Percentiles rank a stretch among this genome's conserved stretches.
Conservation (phyloP, 2,329 filamentous ascomycete genomes). For the Orbilia oligospora region DNA sequence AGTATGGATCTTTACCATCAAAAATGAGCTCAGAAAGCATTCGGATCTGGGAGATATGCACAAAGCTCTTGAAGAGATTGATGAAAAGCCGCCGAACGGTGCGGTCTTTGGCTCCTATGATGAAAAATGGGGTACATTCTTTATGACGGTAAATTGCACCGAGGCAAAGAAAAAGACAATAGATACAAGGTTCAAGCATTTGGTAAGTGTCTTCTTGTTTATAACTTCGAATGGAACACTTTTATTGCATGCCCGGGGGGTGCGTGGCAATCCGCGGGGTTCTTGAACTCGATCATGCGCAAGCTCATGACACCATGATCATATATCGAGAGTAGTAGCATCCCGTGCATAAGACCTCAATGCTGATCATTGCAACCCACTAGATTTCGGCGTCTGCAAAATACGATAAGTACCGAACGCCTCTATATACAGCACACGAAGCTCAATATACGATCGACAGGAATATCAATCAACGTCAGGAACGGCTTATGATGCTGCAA, state of each 20-base stretch:
- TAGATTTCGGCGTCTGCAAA: conserved; percentile 17
- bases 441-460: background rate
- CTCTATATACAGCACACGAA: conserved; percentile 30
- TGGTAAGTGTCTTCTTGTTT: background rate
- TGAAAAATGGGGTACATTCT: conserved; percentile 23
- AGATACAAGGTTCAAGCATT: background rate
- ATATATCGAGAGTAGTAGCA: too few relatives aligned
- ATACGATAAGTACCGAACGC: conserved; percentile 1
- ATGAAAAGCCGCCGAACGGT: background rate
- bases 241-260: too few relatives aligned
- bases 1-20: conserved; percentile 36
- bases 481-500: conserved; percentile 40
- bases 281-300: too few relatives aligned
- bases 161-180: background rate
- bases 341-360: too few relatives aligned
- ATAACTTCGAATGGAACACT: background rate
- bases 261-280: too few relatives aligned
- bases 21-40: background rate
- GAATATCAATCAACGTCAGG: conserved; percentile 32
- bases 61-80: background rate
- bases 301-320: too few relatives aligned
- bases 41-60: background rate
- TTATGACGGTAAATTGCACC: conserved; percentile 22
- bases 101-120: background rate
- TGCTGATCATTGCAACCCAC: background rate